A percentile compares a stretch with the other conserved stretches of the same genome.
phyloP scores from a whole-genome alignment of 768 basidiomycete species.

The Lepiota brunneoincarnata region DNA sequence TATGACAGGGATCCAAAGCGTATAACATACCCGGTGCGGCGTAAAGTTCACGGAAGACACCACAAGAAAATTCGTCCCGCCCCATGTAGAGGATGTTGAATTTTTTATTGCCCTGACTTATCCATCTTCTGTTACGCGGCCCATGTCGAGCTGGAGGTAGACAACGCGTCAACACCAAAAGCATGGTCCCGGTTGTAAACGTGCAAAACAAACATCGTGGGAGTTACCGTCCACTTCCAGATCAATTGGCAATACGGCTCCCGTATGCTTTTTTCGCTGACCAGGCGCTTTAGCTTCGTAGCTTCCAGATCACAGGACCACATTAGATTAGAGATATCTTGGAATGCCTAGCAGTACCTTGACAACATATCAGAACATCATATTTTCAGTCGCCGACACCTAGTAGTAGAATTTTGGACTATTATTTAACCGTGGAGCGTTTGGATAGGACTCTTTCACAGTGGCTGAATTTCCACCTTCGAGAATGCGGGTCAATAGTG shows the following conservation, averaged over 20 bases:
- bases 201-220: neutral
- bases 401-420: too few species aligned
- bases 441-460: constrained; percentile 15
- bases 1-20: neutral
- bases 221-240: too few species aligned
- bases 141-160: neutral
- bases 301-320: too few species aligned
- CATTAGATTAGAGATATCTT: too few species aligned
- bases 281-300: too few species aligned
- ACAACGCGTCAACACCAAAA: neutral
- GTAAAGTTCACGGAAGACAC: constrained; percentile 63
- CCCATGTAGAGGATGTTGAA: constrained; percentile 88
- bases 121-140: neutral
- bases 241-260: too few species aligned
- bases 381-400: too few species aligned
- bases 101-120: constrained; percentile 7
- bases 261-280: too few species aligned
- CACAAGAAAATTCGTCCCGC: constrained; percentile 84
- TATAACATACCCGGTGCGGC: constrained; percentile 51
- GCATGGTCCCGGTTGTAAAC: neutral
- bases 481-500: constrained; percentile 17
- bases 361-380: too few species aligned
- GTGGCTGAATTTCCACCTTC: constrained; percentile 17
- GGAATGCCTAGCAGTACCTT: too few species aligned
- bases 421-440: too few species aligned